These are phyloP conservation scores for Cercospora nicotianae DNA, from an alignment of 2,329 filamentous ascomycete genomes.

Conservation along the genomic window DNA sequence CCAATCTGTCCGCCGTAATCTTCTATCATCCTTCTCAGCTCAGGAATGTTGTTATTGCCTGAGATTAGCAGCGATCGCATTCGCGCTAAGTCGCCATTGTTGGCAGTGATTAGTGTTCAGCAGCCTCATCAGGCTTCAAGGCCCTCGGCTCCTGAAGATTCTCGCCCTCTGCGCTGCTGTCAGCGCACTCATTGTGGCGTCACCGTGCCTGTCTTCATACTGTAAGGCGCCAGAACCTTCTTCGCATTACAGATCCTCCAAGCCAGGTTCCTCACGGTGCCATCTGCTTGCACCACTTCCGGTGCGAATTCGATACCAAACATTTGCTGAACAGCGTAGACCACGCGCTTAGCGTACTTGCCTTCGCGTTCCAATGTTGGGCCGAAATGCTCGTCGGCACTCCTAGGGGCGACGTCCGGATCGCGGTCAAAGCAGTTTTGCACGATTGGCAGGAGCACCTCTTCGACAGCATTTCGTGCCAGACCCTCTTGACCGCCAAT, in stretches of 20 bases:
- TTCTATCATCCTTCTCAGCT: neutral
- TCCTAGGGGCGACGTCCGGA: constrained; percentile 82
- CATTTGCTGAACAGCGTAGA: constrained; percentile 94
- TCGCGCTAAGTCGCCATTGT: neutral
- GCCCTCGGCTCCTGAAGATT: neutral
- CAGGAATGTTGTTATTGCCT: constrained; percentile 16
- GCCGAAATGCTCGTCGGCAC: constrained; percentile 78
- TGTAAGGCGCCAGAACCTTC: constrained; percentile 69
- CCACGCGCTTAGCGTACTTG: constrained; percentile 85
- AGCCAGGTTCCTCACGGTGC: constrained; percentile 83
- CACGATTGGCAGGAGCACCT: constrained; percentile 75
- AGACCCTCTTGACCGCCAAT: constrained; percentile 56
- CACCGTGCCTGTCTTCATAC: constrained; percentile 46
- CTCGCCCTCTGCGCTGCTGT: neutral
- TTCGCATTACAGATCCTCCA: constrained; percentile 97
- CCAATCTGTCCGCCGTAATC: neutral
- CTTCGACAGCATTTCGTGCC: constrained; percentile 70
- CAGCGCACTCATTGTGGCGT: constrained; percentile 29
- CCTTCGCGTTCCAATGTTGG: constrained; percentile 79
- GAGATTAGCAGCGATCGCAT: neutral
- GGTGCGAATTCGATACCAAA: constrained; percentile 94
- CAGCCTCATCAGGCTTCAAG: neutral
- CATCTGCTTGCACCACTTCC: constrained; percentile 87
- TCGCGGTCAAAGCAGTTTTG: constrained; percentile 92
- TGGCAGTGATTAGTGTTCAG: neutral